Evolutionary conservation across 306 rosid species (phyloP), one percentile per base, ranked within the genome.

Genomic region (Acmispon strigosus): DNA sequence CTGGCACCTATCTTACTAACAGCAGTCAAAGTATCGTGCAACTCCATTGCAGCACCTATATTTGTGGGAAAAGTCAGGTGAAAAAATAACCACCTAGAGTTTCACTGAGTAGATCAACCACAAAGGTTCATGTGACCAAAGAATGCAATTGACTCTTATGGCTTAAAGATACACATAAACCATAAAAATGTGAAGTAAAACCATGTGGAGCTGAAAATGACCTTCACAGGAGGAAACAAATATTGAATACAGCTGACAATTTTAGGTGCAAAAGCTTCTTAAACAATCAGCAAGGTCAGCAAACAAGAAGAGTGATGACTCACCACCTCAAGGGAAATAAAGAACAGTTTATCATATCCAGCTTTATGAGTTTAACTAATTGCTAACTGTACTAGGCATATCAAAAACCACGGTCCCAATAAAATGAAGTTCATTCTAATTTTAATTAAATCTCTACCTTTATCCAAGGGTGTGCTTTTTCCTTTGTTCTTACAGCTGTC

Each of bases 381-480:
- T 16, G 66, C 59, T 54, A 39, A 17, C 24, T 8, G 56, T 2
- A 24, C 14, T 27, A 8, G 19, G 45, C 44, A 52, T 69, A 34
- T 53, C 24, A 27, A 22, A 69, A 62, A 72, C 37, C 69, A 72
- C 16, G 42, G 34, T n/a, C 16, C 10, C 13, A n/a, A 10, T 39
- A 75, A 37, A 67, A 50, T 47, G 56, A 69, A 59, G 65, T 55
- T 36, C 53, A 34, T 69, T 62, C 34, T 32, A 22, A 11, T 63
- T 73, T 70, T 75, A 76, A 70, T 65, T 63, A 72, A 27, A 27
- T 27, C 19, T 70, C 27, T 71, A 92, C 96, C 96, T 83, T 77
- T 81, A 69, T 70, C 81, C 29, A 55, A 75, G 66, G 78, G 56
- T 39, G 87, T 42, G 52, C 71, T 85, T 71, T 77, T 75, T 53